Conservation (phyloP, 305 asterid species). For the Ajuga reptans region DNA sequence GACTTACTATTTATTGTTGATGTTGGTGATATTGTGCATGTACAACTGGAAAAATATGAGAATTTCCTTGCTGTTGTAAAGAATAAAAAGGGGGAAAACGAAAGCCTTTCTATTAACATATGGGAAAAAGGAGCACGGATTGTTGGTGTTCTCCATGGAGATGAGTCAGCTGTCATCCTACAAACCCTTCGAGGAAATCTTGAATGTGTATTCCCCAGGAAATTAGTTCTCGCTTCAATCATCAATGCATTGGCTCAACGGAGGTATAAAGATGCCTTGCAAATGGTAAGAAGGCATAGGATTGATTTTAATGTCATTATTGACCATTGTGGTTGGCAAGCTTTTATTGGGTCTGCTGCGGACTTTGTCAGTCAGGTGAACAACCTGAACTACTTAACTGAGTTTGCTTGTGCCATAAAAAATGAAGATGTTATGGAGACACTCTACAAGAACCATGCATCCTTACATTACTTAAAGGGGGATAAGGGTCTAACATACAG, state of each 20-base stretch:
- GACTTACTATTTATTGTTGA: constrained; percentile 71
- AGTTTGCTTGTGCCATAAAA: constrained; percentile 75
- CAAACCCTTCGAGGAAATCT: constrained; percentile 89
- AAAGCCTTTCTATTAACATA: constrained; percentile 45
- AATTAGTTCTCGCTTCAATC: constrained; percentile 70
- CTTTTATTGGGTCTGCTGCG: constrained; percentile 55
- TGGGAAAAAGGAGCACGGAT: constrained; percentile 89
- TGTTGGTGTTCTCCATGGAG: constrained; percentile 79
- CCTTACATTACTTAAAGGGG: constrained; percentile 31
- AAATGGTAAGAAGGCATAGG: constrained; percentile 82
- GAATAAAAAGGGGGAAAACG: constrained; percentile 48
- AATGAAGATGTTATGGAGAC: constrained; percentile 68
- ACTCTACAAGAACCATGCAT: constrained; percentile 49
- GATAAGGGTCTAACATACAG: constrained; percentile 23
- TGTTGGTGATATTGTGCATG: constrained; percentile 55
- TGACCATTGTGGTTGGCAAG: constrained; percentile 82
- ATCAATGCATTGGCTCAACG: constrained; percentile 58
- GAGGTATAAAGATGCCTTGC: constrained; percentile 74
- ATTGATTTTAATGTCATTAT: constrained; percentile 84
- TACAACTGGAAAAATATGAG: constrained; percentile 54
- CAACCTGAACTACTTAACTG: constrained; percentile 71
- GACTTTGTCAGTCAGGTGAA: constrained; percentile 76
- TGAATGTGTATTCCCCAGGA: constrained; percentile 85
- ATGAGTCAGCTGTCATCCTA: constrained; percentile 80
- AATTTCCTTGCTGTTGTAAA: constrained; percentile 56